Base-by-base conservation (phyloP, 2,329 filamentous ascomycete species). In the Penicillium freii region DNA sequence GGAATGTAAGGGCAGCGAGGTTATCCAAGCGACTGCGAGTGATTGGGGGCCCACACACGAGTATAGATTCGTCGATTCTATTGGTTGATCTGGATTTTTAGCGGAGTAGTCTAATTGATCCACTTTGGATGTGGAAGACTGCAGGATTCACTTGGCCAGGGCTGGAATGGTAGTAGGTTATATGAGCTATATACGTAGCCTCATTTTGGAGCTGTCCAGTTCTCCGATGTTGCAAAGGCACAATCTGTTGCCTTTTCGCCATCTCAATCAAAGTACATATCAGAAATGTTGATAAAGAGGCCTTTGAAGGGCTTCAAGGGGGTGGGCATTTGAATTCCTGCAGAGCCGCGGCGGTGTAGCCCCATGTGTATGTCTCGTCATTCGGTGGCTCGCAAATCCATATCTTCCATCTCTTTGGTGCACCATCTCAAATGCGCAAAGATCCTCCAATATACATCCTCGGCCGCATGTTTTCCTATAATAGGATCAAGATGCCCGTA, bases 401-500 rank as follows among this genome's bases (percentile, higher is more conserved):
- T 40, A 17, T 38, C 9, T n/a, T 23, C 19, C 11, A 17, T 42
- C 21, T 43, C 11, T 29, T 36, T 17, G 7, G 23, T 38, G 11
- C 53, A 51, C 53, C 46, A 38, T n/a, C 11, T 11, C 39, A 56
- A 43, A 45, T 56, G 53, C 13, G 31, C 46, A 23, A 44, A 56
- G 3, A 55, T 55, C 15, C 53, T 57, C 67, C 54, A 59, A 43
- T 60, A 65, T 4, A 65, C 51, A 59, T 63, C 59, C 15, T 58
- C 40, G 9, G 25, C 60, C 15, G 67, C 66, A 11, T 38, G 29
- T 5, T 60, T 61, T 4, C 68, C 66, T 23, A 70, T 57, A 54
- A 68, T 64, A n/a, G 60, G 60, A 51, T 70, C 68, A 42, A 69
- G 48, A 57, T 71, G 68, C 2, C 69, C 69, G 25, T 67, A 67